Evolutionary conservation across 352 stramenopile genomes (phyloP), one percentile per base, ranked within the genome.

Genomic region (Phytopythium kandeliae): DNA sequence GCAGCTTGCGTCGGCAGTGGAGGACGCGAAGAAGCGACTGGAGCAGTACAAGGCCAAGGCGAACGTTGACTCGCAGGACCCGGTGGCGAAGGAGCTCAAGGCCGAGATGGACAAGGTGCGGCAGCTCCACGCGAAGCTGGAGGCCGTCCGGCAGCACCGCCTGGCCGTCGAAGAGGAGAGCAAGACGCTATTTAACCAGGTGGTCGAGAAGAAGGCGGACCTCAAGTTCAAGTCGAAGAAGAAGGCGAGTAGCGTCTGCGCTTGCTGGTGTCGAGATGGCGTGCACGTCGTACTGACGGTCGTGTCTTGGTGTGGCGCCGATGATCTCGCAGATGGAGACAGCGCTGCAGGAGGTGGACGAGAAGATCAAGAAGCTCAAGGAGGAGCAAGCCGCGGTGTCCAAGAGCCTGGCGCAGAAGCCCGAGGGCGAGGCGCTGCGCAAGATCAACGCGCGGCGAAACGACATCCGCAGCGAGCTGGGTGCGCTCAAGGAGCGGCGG

Each of bases 221-320:
- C 57, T 94, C 48, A 90, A 91, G 52, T 89, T 94, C 61, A 86
- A 94, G 67, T 92, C 80, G 10, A 94, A 94, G 67, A 86, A 89
- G 55, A 92, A 92, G 76, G 76, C 85, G 65, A 28, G 21, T 38
- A 15, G 22, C 16, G 25, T 54, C 35, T 28, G 28, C 16, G 22
- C 35, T 51, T 48, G 11, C 63, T 21, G 6, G 45, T 26, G 26
- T 2, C 22, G 19, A 1, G 1, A 33, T 1, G 8, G 11, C 12
- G 28, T 31, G 4, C 28, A 31, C 13, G 16, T 35, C 6, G 15
- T 36, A 11, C 25, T 30, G 21, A 42, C n/a, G 25, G 22, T 22
- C 33, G 15, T 36, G 30, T 48, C 19, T 2, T 49, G 50, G 37
- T 55, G 34, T 58, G 35, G 30, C 46, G 5, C 10, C 2, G 8